A percentile compares a stretch with the other conserved stretches of the same genome.
Evolutionary conservation across 176 grass and related monocot species (phyloP).

Genomic region (Triticum dicoccoides): DNA sequence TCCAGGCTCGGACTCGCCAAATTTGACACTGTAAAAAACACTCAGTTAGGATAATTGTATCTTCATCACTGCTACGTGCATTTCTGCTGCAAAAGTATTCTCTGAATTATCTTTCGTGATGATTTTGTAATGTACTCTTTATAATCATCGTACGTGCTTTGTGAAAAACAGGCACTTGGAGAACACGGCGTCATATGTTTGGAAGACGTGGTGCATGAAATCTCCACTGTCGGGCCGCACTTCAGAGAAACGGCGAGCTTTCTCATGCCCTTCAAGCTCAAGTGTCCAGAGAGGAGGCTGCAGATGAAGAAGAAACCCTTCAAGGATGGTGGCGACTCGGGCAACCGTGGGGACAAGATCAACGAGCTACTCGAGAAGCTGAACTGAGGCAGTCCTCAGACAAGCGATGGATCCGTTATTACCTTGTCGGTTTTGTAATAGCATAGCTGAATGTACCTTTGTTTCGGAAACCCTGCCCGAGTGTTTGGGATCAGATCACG

Average conservation of each 20-base stretch:
- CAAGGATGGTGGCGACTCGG: conserved; percentile 69
- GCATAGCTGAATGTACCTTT: conserved; percentile 28
- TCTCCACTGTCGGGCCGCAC: conserved; percentile 53
- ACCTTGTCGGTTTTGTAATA: conserved; percentile 38
- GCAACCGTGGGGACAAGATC: conserved; percentile 61
- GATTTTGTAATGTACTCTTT: background rate
- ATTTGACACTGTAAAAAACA: background rate
- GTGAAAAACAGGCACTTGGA: conserved; percentile 45
- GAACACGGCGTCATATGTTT: conserved; percentile 62
- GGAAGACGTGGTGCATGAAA: conserved; percentile 64
- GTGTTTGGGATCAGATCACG: background rate
- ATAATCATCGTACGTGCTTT: background rate
- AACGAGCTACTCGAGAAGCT: conserved; percentile 70
- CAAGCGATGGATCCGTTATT: conserved; percentile 11
- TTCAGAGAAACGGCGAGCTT: conserved; percentile 49
- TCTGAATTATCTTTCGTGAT: background rate
- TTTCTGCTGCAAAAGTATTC: background rate
- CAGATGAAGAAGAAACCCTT: conserved; percentile 62
- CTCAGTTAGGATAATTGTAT: background rate
- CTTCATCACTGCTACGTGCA: background rate
- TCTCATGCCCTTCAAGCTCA: conserved; percentile 68
- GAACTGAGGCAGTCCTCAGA: conserved; percentile 26
- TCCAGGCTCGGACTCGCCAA: background rate
- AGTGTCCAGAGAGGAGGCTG: conserved; percentile 63
- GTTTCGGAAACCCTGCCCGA: background rate